These are phyloP conservation scores for Annulohypoxylon maeteangense DNA, from an alignment of 495 filamentous ascomycete species.

Conservation along the genomic window DNA sequence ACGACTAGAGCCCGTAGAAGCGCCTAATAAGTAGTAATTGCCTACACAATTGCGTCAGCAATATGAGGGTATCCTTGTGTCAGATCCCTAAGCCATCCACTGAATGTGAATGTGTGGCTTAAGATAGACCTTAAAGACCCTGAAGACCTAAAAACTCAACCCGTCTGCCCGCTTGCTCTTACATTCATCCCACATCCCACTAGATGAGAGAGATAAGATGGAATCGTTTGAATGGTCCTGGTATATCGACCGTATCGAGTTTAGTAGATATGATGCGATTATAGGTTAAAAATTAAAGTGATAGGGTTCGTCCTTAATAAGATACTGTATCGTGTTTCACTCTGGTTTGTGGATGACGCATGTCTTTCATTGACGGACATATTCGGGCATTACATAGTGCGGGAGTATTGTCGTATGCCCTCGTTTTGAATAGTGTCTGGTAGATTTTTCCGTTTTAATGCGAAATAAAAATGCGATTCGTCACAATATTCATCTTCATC, in stretches of 20 bases:
- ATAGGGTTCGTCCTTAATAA: slow-evolving; percentile 7
- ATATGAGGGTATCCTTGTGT: slow-evolving; percentile 14
- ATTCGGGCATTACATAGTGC: slow-evolving; percentile 10
- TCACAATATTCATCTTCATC: neutral
- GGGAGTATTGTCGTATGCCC: neutral
- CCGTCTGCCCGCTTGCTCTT: neutral
- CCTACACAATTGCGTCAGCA: slow-evolving; percentile 6
- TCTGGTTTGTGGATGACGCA: slow-evolving; percentile 18
- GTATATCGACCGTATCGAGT: slow-evolving; percentile 1
- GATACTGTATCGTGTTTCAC: slow-evolving; percentile 20
- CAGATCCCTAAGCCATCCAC: slow-evolving; percentile 3
- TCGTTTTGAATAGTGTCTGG: slow-evolving; percentile 12
- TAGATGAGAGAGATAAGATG: slow-evolving; percentile 3
- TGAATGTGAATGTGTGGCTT: neutral
- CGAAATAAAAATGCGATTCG: slow-evolving; percentile 1
- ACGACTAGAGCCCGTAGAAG: neutral
- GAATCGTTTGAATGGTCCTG: neutral
- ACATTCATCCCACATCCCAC: neutral
- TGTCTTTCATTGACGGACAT: slow-evolving; percentile 3
- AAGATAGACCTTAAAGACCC: neutral
- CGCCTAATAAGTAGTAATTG: neutral
- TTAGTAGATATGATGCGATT: neutral
- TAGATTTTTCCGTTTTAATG: slow-evolving; percentile 5
- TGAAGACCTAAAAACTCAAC: slow-evolving; percentile 1
- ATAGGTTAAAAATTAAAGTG: slow-evolving; percentile 1